Conservation (phyloP, 2,329 filamentous ascomycete species). For the Colletotrichum destructivum region DNA sequence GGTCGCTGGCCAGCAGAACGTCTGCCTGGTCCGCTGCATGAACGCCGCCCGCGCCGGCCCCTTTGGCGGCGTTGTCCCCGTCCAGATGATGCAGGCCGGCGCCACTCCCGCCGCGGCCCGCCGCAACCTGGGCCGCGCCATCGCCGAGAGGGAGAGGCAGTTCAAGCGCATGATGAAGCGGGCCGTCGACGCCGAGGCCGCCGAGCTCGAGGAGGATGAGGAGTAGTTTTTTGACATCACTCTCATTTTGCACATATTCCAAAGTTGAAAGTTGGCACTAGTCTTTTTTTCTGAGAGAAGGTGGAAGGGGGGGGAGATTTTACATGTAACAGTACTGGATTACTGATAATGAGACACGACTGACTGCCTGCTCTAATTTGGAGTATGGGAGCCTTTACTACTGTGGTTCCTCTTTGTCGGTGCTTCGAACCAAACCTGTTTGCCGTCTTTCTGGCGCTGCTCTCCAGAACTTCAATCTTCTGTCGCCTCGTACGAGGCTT, state of each 20-base stretch:
- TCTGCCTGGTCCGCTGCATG: conserved; percentile 72
- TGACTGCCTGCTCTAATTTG: conserved; percentile 36
- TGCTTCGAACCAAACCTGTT: background rate
- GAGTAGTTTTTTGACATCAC: conserved; percentile 26
- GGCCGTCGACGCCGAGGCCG: conserved; percentile 22
- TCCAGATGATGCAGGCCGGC: conserved; percentile 37
- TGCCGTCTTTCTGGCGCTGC: too few relatives aligned
- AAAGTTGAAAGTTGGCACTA: conserved; percentile 29
- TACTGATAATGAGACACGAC: conserved; percentile 41
- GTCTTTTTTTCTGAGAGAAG: conserved; percentile 3
- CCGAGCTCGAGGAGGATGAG: conserved; percentile 33
- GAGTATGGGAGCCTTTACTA: conserved; percentile 31
- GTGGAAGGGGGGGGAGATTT: background rate
- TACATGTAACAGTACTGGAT: conserved; percentile 39
- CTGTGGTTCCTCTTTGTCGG: too few relatives aligned
- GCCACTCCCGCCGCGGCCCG: conserved; percentile 39
- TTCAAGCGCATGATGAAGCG: conserved; percentile 45
- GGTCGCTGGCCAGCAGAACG: conserved; percentile 67
- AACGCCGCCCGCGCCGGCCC: conserved; percentile 70
- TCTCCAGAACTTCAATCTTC: too few relatives aligned
- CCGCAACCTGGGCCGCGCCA: conserved; percentile 39
- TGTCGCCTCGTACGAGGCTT: too few relatives aligned
- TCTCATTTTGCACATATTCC: conserved; percentile 31
- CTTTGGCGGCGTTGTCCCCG: conserved; percentile 63
- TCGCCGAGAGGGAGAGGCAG: conserved; percentile 40